These are phyloP conservation scores for Sporothrix globosa DNA, from an alignment of 2,329 filamentous ascomycete species.

Conservation along the genomic window DNA sequence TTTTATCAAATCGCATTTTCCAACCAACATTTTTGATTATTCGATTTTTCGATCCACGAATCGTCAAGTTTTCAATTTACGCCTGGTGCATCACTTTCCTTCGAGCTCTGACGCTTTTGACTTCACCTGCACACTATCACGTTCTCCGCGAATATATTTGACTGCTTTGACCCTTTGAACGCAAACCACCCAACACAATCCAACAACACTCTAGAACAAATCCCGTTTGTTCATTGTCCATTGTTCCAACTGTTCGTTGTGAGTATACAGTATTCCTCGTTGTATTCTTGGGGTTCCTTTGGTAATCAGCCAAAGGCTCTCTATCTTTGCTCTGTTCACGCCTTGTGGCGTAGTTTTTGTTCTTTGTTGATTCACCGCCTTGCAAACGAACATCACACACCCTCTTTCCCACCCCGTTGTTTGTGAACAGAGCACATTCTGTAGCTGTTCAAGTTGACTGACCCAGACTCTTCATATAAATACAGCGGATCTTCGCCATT, in stretches of 20 bases:
- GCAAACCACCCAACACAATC: neutral
- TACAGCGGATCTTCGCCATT: conserved; percentile 8
- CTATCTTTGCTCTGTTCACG: conserved; percentile 14
- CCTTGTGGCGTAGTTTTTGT: conserved; percentile 8
- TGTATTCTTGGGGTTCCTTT: neutral
- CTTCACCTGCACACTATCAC: neutral
- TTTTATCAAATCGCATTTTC: conserved; percentile 37
- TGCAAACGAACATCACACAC: conserved; percentile 11
- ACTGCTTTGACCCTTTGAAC: conserved; percentile 19
- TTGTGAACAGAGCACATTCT: conserved; percentile 23
- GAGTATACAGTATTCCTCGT: neutral
- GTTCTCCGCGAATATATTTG: neutral
- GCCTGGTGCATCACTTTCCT: conserved; percentile 51
- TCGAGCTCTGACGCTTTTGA: conserved; percentile 33
- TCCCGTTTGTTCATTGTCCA: conserved; percentile 1
- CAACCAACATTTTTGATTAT: conserved; percentile 33
- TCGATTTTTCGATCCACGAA: conserved; percentile 7
- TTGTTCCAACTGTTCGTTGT: conserved; percentile 22
- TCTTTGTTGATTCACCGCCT: conserved; percentile 4
- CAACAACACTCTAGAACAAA: neutral
- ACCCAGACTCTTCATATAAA: conserved; percentile 19
- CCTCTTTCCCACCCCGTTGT: conserved; percentile 1
- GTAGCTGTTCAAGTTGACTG: conserved; percentile 18
- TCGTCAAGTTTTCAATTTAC: conserved; percentile 36
- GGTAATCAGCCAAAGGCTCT: neutral